Percentiles rank a stretch among this genome's conserved stretches.
These are phyloP conservation scores for Pichia membranifaciens DNA, from an alignment of 805 yeast species.

Conservation along the genomic window DNA sequence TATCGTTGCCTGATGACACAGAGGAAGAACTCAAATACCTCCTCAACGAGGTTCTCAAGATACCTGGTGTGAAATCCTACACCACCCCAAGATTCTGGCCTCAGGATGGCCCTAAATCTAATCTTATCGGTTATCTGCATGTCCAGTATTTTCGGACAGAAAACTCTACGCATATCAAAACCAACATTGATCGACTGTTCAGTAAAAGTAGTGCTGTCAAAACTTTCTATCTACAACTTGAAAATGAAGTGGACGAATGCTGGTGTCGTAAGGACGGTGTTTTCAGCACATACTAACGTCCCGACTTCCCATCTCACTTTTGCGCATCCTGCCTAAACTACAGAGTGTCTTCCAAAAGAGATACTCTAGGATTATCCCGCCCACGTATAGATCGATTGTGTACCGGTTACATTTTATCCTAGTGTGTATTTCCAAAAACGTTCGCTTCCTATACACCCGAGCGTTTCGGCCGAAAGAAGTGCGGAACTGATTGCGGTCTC, in stretches of 20 bases:
- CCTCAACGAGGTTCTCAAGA: constrained; percentile 58
- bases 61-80: constrained; percentile 79
- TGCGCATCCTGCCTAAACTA: no score
- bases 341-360: no score
- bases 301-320: no score
- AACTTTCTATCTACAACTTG: constrained; percentile 29
- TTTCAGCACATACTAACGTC: constrained; percentile 19
- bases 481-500: no score
- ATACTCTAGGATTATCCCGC: no score
- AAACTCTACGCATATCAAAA: constrained; percentile 23
- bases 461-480: no score
- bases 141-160: constrained; percentile 53
- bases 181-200: constrained; percentile 26
- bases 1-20: constrained; percentile 47
- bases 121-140: constrained; percentile 73
- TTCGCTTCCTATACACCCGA: no score
- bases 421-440: no score
- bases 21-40: constrained; percentile 61
- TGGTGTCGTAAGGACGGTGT: constrained; percentile 33
- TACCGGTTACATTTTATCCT: no score
- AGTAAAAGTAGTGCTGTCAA: constrained; percentile 18
- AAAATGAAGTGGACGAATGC: constrained; percentile 35
- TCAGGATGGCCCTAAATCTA: constrained; percentile 30
- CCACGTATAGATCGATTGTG: no score
- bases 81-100: constrained; percentile 94